phyloP scores from a whole-genome alignment of 2,329 filamentous ascomycete genomes.

The Aspergillus quadricinctus region DNA sequence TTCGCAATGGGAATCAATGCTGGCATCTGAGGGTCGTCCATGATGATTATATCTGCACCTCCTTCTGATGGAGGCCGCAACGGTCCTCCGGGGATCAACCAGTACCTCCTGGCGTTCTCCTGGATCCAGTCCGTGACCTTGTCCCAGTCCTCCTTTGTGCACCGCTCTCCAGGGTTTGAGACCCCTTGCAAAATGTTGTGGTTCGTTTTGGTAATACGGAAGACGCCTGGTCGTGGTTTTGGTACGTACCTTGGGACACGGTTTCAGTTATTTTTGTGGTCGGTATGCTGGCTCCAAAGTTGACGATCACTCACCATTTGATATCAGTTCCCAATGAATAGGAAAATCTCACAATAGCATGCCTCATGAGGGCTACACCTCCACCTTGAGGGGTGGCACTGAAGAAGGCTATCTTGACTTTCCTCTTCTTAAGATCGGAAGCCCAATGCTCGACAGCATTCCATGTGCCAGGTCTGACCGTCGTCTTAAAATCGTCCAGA shows the following conservation, averaged over 20 bases:
- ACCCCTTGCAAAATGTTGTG: constrained; percentile 87
- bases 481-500: constrained; percentile 55
- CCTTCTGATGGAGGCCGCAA: constrained; percentile 61
- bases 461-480: constrained; percentile 62
- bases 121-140: constrained; percentile 67
- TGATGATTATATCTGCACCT: constrained; percentile 70
- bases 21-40: constrained; percentile 84
- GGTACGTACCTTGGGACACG: constrained; percentile 58
- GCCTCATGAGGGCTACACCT: constrained; percentile 76
- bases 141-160: constrained; percentile 58
- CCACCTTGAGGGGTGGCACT: constrained; percentile 78
- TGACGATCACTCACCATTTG: constrained; percentile 58
- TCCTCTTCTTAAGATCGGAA: constrained; percentile 57
- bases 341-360: constrained; percentile 69
- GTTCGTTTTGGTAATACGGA: constrained; percentile 79
- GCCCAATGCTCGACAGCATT: constrained; percentile 60
- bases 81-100: constrained; percentile 65
- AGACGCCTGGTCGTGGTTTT: constrained; percentile 73
- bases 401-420: constrained; percentile 71
- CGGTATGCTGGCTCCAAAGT: neutral
- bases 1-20: constrained; percentile 72
- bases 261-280: constrained; percentile 5
- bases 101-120: constrained; percentile 70
- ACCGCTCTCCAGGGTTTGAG: constrained; percentile 59
- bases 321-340: constrained; percentile 63